Evolutionary conservation across 768 basidiomycete species (phyloP).

Genomic region (Amanita rubescens): DNA sequence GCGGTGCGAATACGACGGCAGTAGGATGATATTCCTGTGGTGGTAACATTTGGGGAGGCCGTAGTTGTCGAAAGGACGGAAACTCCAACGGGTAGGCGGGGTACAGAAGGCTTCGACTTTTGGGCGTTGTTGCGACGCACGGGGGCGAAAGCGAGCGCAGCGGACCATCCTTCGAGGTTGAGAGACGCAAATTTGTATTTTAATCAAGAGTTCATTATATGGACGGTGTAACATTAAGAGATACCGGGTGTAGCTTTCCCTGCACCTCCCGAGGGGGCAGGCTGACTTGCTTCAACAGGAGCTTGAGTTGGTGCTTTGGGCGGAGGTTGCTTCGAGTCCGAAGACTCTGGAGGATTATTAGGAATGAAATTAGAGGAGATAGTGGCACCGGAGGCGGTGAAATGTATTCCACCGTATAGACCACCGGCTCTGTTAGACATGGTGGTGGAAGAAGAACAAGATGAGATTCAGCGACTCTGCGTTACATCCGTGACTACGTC

Average conservation of each 20-base stretch:
- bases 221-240: slow-evolving; percentile 42
- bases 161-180: slow-evolving; percentile 68
- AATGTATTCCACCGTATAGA: slow-evolving; percentile 82
- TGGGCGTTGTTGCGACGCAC: slow-evolving; percentile 51
- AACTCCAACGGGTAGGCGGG: slow-evolving; percentile 57
- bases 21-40: slow-evolving; percentile 37
- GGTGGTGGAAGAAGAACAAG: slow-evolving; percentile 28
- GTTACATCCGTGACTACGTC: slow-evolving; percentile 9
- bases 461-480: slow-evolving; percentile 6
- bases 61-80: slow-evolving; percentile 39
- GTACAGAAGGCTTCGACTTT: slow-evolving; percentile 49
- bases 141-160: slow-evolving; percentile 84
- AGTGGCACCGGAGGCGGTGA: slow-evolving; percentile 55
- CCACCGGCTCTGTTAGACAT: slow-evolving; percentile 80
- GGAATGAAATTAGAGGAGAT: slow-evolving; percentile 36
- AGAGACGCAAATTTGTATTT: slow-evolving; percentile 31
- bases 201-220: slow-evolving; percentile 50
- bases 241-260: slow-evolving; percentile 53
- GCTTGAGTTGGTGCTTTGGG: slow-evolving; percentile 9
- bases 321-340: neutral
- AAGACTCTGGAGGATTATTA: slow-evolving; percentile 11
- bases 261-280: slow-evolving; percentile 22
- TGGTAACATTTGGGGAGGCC: slow-evolving; percentile 14
- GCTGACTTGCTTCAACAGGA: slow-evolving; percentile 19
- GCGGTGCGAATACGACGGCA: slow-evolving; percentile 67